These are phyloP conservation scores for Chlorella ohadii DNA, from an alignment of 139 green algal genomes.

Conservation along the genomic window DNA sequence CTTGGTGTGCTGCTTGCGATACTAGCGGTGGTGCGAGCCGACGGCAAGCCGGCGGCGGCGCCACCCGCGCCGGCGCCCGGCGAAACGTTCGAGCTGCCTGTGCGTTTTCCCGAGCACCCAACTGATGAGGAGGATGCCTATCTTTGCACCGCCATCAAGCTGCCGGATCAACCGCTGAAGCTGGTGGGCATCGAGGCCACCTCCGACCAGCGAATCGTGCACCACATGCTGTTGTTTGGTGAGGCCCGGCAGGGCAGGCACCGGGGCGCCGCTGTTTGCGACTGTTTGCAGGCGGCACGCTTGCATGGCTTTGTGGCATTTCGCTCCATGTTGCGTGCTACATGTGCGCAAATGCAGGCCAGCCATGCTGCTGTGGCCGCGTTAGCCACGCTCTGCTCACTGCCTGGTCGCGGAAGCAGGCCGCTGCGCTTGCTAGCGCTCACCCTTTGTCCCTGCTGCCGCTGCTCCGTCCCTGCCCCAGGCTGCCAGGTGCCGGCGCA, in stretches of 20 bases:
- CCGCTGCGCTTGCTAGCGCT: too few relatives aligned
- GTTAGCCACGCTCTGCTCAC: too few relatives aligned
- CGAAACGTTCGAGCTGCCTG: background rate
- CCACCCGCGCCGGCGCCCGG: background rate
- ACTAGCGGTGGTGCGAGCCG: background rate
- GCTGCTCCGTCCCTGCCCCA: constrained; percentile 24
- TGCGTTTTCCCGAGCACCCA: constrained; percentile 49
- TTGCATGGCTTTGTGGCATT: too few relatives aligned
- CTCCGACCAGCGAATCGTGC: constrained; percentile 73
- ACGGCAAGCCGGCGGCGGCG: background rate
- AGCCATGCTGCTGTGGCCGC: too few relatives aligned
- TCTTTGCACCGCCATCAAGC: constrained; percentile 62
- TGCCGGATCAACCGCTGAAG: constrained; percentile 68
- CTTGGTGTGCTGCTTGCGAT: background rate
- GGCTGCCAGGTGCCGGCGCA: constrained; percentile 58
- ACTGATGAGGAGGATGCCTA: constrained; percentile 56
- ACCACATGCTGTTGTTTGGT: constrained; percentile 96
- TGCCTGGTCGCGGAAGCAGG: too few relatives aligned
- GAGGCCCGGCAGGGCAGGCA: constrained; percentile 5
- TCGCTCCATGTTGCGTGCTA: too few relatives aligned
- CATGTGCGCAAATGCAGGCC: too few relatives aligned
- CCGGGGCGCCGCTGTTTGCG: too few relatives aligned
- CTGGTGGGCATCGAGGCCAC: constrained; percentile 72
- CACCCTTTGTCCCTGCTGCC: background rate
- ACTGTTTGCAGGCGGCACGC: too few relatives aligned